Base-by-base conservation (phyloP, 2,329 filamentous ascomycete species). In the Fusarium incarnatum region DNA sequence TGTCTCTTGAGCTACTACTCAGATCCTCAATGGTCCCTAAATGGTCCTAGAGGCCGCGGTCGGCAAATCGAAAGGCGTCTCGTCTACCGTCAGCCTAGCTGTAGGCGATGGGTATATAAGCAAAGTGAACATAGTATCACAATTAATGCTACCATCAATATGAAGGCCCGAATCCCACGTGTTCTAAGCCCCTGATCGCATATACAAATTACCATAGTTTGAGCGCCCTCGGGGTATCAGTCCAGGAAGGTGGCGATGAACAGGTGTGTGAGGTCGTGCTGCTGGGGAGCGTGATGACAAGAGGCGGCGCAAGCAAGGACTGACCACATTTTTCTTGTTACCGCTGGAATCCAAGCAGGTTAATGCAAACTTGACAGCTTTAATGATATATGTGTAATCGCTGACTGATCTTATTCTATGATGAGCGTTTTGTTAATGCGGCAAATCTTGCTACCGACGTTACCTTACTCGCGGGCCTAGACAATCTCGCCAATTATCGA, bases 231-330 rank as follows among this genome's bases (percentile, higher is more conserved):
- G 48, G 12, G n/a, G 48, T 15, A 44, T 45, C 16, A 59, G 30
- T 18, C 6, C 40, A 37, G 3, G 68, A 5, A 15, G 69, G 69
- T 4, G 67, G 69, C 2, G 47, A 25, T 8, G 69, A 70, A 9
- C 56, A 32, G 3, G 49, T 18, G 15, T 72, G 70, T 3, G 53
- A 53, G n/a, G 60, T 68, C 10, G 61, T 18, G 12, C 64, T 66
- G 46, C 64, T 32, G 3, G 69, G 25, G 25, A 25, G 25, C 25
- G 25, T 25, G 25, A n/a, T n/a, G n/a, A n/a, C n/a, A n/a, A n/a
- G n/a, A n/a, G n/a, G n/a, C n/a, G n/a, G n/a, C n/a, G n/a, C n/a
- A n/a, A n/a, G n/a, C 25, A 25, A 25, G 25, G 25, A 9, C 2
- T 25, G 25, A 25, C 25, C 25, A 25, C 25, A 25, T 25, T 25